Conservation (phyloP, 2,329 filamentous ascomycete genomes). For the Paraconiothyrium brasiliense region DNA sequence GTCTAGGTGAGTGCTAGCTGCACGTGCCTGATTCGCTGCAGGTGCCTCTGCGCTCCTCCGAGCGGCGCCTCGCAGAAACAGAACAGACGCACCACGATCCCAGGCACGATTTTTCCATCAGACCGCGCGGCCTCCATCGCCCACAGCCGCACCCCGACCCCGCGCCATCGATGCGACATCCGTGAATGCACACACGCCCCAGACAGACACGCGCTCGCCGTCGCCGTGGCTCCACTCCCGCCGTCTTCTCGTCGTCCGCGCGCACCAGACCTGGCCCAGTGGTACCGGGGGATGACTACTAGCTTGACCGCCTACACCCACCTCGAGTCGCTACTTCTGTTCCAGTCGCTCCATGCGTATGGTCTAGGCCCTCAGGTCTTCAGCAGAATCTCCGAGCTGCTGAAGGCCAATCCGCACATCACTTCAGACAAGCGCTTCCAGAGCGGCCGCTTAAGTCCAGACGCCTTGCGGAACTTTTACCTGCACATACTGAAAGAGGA, state of each 20-base stretch:
- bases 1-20: neutral
- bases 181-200: conserved; percentile 36
- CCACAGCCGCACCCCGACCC: conserved; percentile 2
- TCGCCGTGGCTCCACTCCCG: conserved; percentile 50
- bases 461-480: conserved; percentile 82
- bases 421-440: conserved; percentile 77
- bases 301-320: conserved; percentile 75
- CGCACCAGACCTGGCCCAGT: conserved; percentile 31
- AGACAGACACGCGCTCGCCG: conserved; percentile 31
- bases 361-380: conserved; percentile 74
- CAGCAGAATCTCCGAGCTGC: conserved; percentile 74
- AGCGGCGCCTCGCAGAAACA: conserved; percentile 14
- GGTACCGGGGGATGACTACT: conserved; percentile 63
- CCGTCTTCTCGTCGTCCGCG: conserved; percentile 40
- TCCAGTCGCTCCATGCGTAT: conserved; percentile 77
- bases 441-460: conserved; percentile 75
- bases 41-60: neutral
- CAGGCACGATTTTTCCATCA: conserved; percentile 26
- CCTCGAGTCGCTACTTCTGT: conserved; percentile 86
- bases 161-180: conserved; percentile 25
- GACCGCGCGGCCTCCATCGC: conserved; percentile 31
- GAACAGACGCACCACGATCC: conserved; percentile 18
- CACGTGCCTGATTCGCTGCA: conserved; percentile 28
- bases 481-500: conserved; percentile 80
- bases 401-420: conserved; percentile 78